Evolutionary conservation across 176 grass and related monocot genomes (phyloP), one percentile per base, ranked within the genome.

Genomic region (Triticum monococcum): DNA sequence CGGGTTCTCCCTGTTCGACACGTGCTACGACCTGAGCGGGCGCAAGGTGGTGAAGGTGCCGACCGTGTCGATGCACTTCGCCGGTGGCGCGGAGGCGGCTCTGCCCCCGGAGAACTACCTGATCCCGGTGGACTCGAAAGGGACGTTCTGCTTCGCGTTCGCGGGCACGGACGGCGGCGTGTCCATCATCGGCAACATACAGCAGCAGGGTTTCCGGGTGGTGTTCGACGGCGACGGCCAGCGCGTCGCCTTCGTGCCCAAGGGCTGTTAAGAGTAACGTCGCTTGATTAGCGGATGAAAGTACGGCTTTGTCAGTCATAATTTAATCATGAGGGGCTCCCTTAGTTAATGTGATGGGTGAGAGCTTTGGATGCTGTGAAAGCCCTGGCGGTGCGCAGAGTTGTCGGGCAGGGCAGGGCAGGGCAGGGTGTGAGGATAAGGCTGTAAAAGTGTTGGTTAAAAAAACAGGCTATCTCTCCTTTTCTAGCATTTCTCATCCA

Each of bases 21-120:
- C 96, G 5, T 98, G 96, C 92, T 98, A 95, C 81, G 93, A 98
- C 89, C 96, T 98, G 62, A 83, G 73, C 25, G 93, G 93, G 28
- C 83, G 75, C 28, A 95, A 85, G 84, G 88, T 91, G 74, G 96
- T 98, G 84, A 93, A 95, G 91, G 96, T 98, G 46, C 96, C 96
- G 22, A 98, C 96, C 17, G 83, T 98, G 81, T 92, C 90, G 30
- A 72, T 98, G 90, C 93, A 98, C 90, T 92, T 98, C 61, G 91
- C 89, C 0, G 93, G 93, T 16, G 91, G 86, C 9, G 88, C 88
- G 5, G 50, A 77, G 84, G 93, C 92, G 1, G 77, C 90, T 0
- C 89, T 98, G 20, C 96, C 96, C 0, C 93, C 96, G 5, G 96
- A 98, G 93, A 98, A 98, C 85, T 98, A 98, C 90, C 94, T 98